These are phyloP conservation scores for Catharanthus roseus DNA, from an alignment of 257 asterid species.

Conservation along the genomic window DNA sequence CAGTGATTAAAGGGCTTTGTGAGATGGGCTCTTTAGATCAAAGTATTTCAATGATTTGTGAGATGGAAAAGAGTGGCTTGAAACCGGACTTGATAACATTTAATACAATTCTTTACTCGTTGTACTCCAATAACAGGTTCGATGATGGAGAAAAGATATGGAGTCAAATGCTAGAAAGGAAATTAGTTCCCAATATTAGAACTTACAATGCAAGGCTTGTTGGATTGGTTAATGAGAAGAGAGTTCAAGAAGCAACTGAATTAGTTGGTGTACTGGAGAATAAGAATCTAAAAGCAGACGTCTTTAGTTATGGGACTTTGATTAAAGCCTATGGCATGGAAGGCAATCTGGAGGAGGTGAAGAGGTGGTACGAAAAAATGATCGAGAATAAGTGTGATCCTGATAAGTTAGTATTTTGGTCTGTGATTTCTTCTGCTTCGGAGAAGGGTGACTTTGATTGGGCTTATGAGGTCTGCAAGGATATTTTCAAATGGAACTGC, in stretches of 20 bases:
- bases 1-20: slow-evolving; percentile 36
- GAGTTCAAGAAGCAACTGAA: slow-evolving; percentile 26
- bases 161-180: slow-evolving; percentile 25
- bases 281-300: slow-evolving; percentile 29
- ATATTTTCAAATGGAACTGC: slow-evolving; percentile 28
- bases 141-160: slow-evolving; percentile 39
- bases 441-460: slow-evolving; percentile 38
- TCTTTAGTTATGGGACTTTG: slow-evolving; percentile 30
- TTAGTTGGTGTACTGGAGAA: slow-evolving; percentile 27
- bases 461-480: slow-evolving; percentile 38
- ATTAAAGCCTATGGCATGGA: slow-evolving; percentile 31
- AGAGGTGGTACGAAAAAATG: slow-evolving; percentile 34
- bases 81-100: slow-evolving; percentile 32
- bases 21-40: slow-evolving; percentile 22
- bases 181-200: slow-evolving; percentile 28
- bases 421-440: slow-evolving; percentile 25
- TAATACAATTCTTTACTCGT: slow-evolving; percentile 30
- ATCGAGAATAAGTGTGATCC: slow-evolving; percentile 21
- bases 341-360: slow-evolving; percentile 32
- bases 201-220: slow-evolving; percentile 32
- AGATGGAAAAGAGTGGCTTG: slow-evolving; percentile 32
- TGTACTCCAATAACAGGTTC: slow-evolving; percentile 30
- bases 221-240: slow-evolving; percentile 29
- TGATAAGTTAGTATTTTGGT: slow-evolving; percentile 21
- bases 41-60: slow-evolving; percentile 13